Percentiles rank a stretch among this genome's conserved stretches.
Conservation (phyloP, 2,329 filamentous ascomycete species). For the Thermomyces lanuginosus region DNA sequence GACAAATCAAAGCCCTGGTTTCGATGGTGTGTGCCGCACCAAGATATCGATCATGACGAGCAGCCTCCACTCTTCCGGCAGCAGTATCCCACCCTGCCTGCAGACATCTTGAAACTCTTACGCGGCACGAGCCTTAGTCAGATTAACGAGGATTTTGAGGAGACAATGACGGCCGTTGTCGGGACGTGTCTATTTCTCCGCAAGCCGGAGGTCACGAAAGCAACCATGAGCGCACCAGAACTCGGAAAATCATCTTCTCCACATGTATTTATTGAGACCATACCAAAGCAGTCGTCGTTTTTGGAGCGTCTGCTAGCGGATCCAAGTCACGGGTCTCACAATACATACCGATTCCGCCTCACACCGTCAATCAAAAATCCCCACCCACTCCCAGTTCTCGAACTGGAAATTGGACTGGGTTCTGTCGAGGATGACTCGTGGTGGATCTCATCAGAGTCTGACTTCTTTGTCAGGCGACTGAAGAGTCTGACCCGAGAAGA, state of each 20-base stretch:
- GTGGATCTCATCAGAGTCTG: slow-evolving; percentile 1
- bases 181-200: slow-evolving; percentile 24
- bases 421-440: slow-evolving; percentile 1
- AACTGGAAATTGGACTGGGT: slow-evolving; percentile 12
- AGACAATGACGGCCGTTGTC: slow-evolving; percentile 21
- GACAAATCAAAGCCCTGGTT: slow-evolving; percentile 21
- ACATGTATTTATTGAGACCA: slow-evolving; percentile 18
- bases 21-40: slow-evolving; percentile 20
- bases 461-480: slow-evolving; percentile 13
- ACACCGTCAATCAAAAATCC: slow-evolving; percentile 14
- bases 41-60: slow-evolving; percentile 8
- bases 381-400: slow-evolving; percentile 16
- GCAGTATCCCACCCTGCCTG: slow-evolving; percentile 16
- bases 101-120: slow-evolving; percentile 18
- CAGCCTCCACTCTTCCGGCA: slow-evolving; percentile 14
- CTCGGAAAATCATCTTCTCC: slow-evolving; percentile 16
- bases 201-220: slow-evolving; percentile 10
- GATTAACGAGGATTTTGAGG: slow-evolving; percentile 9
- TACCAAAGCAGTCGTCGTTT: slow-evolving; percentile 19
- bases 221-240: slow-evolving; percentile 14
- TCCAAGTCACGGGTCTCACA: slow-evolving; percentile 6
- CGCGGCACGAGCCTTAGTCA: slow-evolving; percentile 5
- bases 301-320: slow-evolving; percentile 13
- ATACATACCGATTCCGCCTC: slow-evolving; percentile 16
- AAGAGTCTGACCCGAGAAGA: slow-evolving; percentile 16